Conservation (phyloP, 1,284 basidiomycete genomes). For the Cutaneotrichosporon arboriforme region DNA sequence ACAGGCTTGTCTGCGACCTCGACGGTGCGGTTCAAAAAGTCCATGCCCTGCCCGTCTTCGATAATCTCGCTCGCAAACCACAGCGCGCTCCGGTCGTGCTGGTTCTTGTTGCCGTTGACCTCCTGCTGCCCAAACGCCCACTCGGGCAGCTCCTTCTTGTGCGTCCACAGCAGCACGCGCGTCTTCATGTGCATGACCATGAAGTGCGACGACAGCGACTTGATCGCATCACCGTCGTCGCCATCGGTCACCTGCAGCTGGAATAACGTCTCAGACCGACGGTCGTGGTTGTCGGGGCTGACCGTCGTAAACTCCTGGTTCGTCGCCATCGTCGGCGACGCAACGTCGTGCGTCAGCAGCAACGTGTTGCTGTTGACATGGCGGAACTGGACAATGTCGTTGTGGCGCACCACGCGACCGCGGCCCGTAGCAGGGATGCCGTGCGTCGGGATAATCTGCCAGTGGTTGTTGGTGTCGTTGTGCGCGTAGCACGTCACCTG, state of each 20-base stretch:
- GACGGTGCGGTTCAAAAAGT: constrained; percentile 55
- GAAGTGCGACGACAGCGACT: constrained; percentile 87
- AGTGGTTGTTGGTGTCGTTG: constrained; percentile 75
- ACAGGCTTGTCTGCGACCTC: constrained; percentile 60
- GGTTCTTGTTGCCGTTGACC: constrained; percentile 95
- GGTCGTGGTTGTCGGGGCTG: constrained; percentile 59
- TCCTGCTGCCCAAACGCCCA: constrained; percentile 98
- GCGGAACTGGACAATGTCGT: constrained; percentile 81
- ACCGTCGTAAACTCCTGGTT: constrained; percentile 98
- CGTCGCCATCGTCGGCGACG: constrained; percentile 92
- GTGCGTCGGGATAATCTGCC: constrained; percentile 92
- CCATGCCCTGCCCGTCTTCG: constrained; percentile 60
- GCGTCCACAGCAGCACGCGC: constrained; percentile 90
- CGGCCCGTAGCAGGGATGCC: constrained; percentile 82
- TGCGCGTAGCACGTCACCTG: constrained; percentile 94
- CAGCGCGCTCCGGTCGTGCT: constrained; percentile 69
- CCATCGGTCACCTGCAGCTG: constrained; percentile 65
- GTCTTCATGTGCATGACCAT: constrained; percentile 82
- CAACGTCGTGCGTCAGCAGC: constrained; percentile 94
- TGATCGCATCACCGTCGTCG: constrained; percentile 72
- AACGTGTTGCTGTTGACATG: constrained; percentile 79
- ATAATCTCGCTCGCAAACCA: constrained; percentile 88
- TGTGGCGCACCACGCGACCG: constrained; percentile 79
- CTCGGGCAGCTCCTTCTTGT: constrained; percentile 67
- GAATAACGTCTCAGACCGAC: constrained; percentile 84